These are phyloP conservation scores for Clathrus columnatus DNA, from an alignment of 768 basidiomycete species.

Conservation along the genomic window DNA sequence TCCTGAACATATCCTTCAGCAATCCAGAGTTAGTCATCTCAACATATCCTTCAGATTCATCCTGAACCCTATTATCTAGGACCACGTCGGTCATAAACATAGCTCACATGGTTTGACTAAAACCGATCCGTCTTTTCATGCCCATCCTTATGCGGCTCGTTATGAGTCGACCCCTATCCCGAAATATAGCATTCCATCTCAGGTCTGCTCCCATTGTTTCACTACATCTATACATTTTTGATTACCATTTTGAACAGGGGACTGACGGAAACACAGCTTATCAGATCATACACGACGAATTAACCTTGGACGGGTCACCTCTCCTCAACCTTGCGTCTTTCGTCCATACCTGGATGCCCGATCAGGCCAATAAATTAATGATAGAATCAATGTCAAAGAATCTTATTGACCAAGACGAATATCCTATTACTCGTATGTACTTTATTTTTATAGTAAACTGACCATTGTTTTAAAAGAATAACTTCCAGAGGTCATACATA, in stretches of 20 bases:
- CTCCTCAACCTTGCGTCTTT: slow-evolving; percentile 59
- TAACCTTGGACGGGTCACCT: slow-evolving; percentile 46
- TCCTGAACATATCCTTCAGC: slow-evolving; percentile 53
- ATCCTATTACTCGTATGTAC: slow-evolving; percentile 43
- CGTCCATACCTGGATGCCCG: slow-evolving; percentile 59
- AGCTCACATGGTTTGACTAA: slow-evolving; percentile 23
- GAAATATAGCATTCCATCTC: slow-evolving; percentile 55
- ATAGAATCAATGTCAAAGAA: slow-evolving; percentile 60
- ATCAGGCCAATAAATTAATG: slow-evolving; percentile 45
- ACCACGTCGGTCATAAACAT: slow-evolving; percentile 30
- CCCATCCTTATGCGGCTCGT: slow-evolving; percentile 49
- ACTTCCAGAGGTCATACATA: slow-evolving; percentile 32
- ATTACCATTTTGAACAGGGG: slow-evolving; percentile 31
- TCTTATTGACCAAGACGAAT: slow-evolving; percentile 63
- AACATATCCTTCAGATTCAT: neutral
- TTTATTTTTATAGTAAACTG: neutral
- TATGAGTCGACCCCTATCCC: slow-evolving; percentile 63
- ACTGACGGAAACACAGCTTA: slow-evolving; percentile 42
- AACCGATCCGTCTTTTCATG: slow-evolving; percentile 23
- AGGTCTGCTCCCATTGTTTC: slow-evolving; percentile 24
- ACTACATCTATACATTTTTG: neutral
- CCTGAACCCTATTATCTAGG: slow-evolving; percentile 22
- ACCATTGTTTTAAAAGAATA: neutral
- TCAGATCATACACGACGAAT: slow-evolving; percentile 57
- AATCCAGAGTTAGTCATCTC: slow-evolving; percentile 36